Evolutionary conservation across 768 basidiomycete species (phyloP), one percentile per base, ranked within the genome.

Genomic region (Suillus plorans): DNA sequence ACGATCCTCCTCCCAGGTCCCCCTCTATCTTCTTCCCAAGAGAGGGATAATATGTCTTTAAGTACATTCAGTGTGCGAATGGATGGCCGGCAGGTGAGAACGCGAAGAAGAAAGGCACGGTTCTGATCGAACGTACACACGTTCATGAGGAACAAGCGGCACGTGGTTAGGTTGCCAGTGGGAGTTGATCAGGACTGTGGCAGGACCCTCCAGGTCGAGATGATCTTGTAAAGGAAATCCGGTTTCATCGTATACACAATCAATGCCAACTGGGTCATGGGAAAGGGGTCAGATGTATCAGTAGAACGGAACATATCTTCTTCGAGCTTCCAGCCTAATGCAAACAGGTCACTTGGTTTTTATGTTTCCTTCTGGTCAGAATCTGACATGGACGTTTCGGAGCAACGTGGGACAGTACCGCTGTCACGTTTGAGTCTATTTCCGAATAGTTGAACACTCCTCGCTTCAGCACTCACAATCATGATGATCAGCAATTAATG

Each of bases 161-260:
- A 14, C 4, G 69, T 53, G 50, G 28, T 63, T 13, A 63, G 52
- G 18, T 10, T 31, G 52, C 9, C 18, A 53, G 52, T 10, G 52
- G 28, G 52, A 10, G 52, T 31, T 34, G 45, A 47, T 53, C 25
- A 14, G 50, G 14, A 18, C 49, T 14, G 31, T n/a, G n/a, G n/a
- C 31, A 31, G 31, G 31, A 31, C 31, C 47, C 5, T 14, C 22
- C 25, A 50, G 49, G 25, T 50, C 25, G n/a, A 39, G 14, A 14
- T 50, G 61, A 72, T 31, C 28, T 25, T 14, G 22, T 16, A 28
- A 16, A 31, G 28, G 28, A 20, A 31, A 18, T 31, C 16, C 18
- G 18, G 52, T 4, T 53, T 12, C 25, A 4, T 50, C 8, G 2
- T 47, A 16, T 8, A 10, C 36, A 8, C 10, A 12, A n/a, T 47